Evolutionary conservation across 192 early-diverging fungal species (phyloP), one percentile per base, ranked within the genome.

Genomic region (Phycomyces blakesleeanus): DNA sequence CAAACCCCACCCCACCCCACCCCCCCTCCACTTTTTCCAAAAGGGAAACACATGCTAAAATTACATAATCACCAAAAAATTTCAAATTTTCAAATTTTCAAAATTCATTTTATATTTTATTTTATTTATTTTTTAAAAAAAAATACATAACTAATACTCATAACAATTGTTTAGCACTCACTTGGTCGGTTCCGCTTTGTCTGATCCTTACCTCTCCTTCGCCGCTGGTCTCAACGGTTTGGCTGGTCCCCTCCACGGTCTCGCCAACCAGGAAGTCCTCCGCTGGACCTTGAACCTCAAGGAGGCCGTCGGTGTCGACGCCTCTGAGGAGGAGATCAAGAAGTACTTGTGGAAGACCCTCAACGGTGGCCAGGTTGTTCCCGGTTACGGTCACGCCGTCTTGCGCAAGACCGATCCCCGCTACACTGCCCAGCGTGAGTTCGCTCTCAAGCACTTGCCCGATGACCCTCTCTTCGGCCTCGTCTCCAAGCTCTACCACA

Each of bases 211-310:
- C 81, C 89, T 96, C 58, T 93, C 94, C 63, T 97, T 95, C 66
- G 90, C 97, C 60, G 97, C 95, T 59, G 92, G 93, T 64, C 82
- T 99, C 63, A 94, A 97, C 88, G 94, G 94, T 69, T 84, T 99
- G 24, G 97, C 97, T 64, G 97, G 97, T 66, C 97, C 97, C 58
- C 90, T 99, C 68, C 97, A 99, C 87, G 97, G 97, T 72, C 90
- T 99, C 57, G 97, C 97, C 67, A 99, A 99, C 93, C 97, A 99
- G 85, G 97, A 99, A 79, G 97, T 99, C 38, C 87, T 99, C 63
- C 89, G 94, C 72, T 99, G 94, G 94, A 94, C 89, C 76, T 73
- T 92, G 55, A 92, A 96, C 80, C 89, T 99, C 91, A 81, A 87
- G 65, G 84, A 94, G 69, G 82, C 85, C 73, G 85, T 99, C 64